A percentile compares a stretch with the other conserved stretches of the same genome.
phyloP scores from a whole-genome alignment of 176 grass and related monocot genomes.

The Luzula sylvatica region DNA sequence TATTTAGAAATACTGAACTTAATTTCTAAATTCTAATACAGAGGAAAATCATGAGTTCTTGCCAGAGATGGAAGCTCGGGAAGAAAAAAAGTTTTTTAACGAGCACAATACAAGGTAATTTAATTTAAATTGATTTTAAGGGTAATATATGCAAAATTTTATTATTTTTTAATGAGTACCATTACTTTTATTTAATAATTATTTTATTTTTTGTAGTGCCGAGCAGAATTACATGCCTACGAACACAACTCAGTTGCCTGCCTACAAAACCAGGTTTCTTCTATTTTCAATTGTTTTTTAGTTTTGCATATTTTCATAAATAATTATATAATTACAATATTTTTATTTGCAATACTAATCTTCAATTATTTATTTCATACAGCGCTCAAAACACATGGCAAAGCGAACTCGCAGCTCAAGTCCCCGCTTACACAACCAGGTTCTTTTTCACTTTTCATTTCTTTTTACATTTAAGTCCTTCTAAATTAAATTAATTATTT shows the following conservation, averaged over 20 bases:
- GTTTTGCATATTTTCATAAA: not conserved
- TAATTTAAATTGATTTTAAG: too few species aligned
- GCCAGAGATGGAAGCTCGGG: too few species aligned
- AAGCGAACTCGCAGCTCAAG: conserved; percentile 40
- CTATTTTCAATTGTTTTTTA: conserved; percentile 7
- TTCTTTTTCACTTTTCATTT: conserved; percentile 20
- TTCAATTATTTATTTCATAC: not conserved
- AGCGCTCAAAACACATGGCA: not conserved
- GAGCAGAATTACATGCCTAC: conserved; percentile 3
- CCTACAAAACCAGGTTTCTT: conserved; percentile 58
- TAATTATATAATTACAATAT: not conserved
- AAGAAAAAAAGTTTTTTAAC: too few species aligned
- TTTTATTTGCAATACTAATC: conserved; percentile 1
- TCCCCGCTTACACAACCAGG: conserved; percentile 54
- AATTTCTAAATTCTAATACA: too few species aligned
- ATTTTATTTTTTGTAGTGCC: not conserved
- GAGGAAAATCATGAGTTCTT: too few species aligned
- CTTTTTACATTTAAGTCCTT: not conserved
- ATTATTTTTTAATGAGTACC: too few species aligned
- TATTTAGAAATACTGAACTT: too few species aligned
- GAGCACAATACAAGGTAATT: too few species aligned
- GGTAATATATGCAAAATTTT: too few species aligned
- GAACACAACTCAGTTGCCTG: conserved; percentile 40
- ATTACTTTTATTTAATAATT: not conserved
- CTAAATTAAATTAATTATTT: not conserved